Conservation (phyloP, 768 basidiomycete genomes). For the Chiua virens region DNA sequence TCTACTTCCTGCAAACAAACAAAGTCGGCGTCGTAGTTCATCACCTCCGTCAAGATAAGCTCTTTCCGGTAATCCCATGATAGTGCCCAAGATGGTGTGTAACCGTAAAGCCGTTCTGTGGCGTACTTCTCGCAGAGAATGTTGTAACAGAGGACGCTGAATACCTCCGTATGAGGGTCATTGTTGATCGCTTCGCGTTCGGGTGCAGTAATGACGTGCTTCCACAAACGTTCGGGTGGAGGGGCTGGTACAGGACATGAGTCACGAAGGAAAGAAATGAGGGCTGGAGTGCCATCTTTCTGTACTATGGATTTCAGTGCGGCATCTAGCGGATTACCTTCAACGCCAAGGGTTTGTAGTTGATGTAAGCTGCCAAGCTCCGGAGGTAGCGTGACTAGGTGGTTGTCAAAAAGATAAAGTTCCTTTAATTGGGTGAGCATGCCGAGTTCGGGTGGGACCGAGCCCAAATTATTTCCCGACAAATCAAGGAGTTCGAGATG, state of each 20-base stretch:
- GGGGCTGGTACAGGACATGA: constrained; percentile 78
- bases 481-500: constrained; percentile 90
- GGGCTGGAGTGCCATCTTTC: constrained; percentile 89
- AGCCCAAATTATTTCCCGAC: constrained; percentile 79
- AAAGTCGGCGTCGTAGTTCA: constrained; percentile 81
- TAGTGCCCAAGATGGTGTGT: constrained; percentile 96
- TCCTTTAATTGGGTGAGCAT: constrained; percentile 90
- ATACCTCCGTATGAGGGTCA: constrained; percentile 72
- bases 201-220: constrained; percentile 53
- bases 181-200: constrained; percentile 58
- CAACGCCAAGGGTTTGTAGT: constrained; percentile 89
- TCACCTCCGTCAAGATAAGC: constrained; percentile 80
- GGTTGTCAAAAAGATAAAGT: constrained; percentile 94
- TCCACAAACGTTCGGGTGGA: constrained; percentile 83
- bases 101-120: constrained; percentile 87
- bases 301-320: constrained; percentile 78
- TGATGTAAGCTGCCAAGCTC: constrained; percentile 91
- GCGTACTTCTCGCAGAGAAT: constrained; percentile 92
- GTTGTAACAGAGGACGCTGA: constrained; percentile 88
- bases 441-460: constrained; percentile 85
- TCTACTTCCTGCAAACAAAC: constrained; percentile 96
- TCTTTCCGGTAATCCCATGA: constrained; percentile 95
- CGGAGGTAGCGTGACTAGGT: constrained; percentile 77
- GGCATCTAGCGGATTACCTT: constrained; percentile 92
- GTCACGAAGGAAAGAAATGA: constrained; percentile 92